Percentiles rank a stretch among this genome's conserved stretches.
phyloP scores from a whole-genome alignment of 2,329 filamentous ascomycete species.

The Stemphylium vesicarium region DNA sequence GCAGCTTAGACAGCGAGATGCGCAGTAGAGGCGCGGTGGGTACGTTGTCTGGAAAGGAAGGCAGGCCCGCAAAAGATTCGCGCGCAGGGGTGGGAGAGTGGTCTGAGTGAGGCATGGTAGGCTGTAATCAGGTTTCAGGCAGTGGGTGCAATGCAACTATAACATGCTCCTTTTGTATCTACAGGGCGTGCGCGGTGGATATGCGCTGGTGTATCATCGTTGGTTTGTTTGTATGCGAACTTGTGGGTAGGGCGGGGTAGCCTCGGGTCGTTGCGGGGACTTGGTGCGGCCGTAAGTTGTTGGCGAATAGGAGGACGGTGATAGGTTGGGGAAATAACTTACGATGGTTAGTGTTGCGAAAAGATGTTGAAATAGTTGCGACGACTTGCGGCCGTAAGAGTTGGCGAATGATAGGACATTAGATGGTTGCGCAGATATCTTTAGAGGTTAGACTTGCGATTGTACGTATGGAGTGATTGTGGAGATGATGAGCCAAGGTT shows the following conservation, averaged over 20 bases:
- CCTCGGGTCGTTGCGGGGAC: neutral
- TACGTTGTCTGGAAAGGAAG: slow-evolving; percentile 51
- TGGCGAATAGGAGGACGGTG: neutral
- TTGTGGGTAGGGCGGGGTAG: slow-evolving; percentile 7
- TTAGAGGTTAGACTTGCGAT: too few species aligned
- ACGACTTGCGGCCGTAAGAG: neutral
- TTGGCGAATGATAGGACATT: neutral
- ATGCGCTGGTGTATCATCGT: neutral
- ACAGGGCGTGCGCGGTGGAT: neutral
- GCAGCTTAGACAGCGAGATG: slow-evolving; percentile 51
- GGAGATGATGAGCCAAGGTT: too few species aligned
- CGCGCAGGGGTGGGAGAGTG: slow-evolving; percentile 17
- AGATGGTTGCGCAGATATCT: neutral
- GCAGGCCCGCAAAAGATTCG: slow-evolving; percentile 41
- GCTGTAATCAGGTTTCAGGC: neutral
- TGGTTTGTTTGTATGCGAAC: neutral
- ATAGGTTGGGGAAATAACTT: neutral
- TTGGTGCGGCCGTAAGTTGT: too few species aligned
- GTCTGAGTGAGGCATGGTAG: slow-evolving; percentile 33
- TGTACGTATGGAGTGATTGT: too few species aligned
- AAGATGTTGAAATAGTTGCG: too few species aligned
- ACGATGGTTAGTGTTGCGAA: too few species aligned
- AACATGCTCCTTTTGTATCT: neutral
- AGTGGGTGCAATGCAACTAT: neutral
- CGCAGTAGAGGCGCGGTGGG: slow-evolving; percentile 51